phyloP scores from a whole-genome alignment of 345 rosid species.

The Combretum micranthum region DNA sequence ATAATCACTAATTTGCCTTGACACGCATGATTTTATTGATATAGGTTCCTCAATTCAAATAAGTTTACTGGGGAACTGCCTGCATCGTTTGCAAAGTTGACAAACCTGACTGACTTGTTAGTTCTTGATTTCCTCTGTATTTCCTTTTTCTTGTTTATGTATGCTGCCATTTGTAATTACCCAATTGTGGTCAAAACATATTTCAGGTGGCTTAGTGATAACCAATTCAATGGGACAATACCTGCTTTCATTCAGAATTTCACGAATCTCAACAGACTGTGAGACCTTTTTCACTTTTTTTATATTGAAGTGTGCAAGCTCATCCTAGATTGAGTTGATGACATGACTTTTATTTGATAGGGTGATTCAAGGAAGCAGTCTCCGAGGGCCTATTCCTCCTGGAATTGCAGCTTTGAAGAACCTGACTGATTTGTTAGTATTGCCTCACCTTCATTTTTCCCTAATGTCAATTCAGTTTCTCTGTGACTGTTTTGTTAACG shows the following conservation, averaged over 20 bases:
- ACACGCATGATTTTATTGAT: neutral
- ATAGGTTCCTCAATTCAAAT: constrained; percentile 13
- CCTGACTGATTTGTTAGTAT: constrained; percentile 2
- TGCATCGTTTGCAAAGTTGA: constrained; percentile 1
- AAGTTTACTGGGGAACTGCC: constrained; percentile 12
- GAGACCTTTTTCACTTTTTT: neutral
- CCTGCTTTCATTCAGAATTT: constrained; percentile 8
- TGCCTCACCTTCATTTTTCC: neutral
- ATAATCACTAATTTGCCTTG: neutral
- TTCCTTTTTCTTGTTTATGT: no score
- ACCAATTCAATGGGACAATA: constrained; percentile 9
- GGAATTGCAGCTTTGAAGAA: neutral
- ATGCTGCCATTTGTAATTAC: no score
- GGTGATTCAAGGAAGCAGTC: constrained; percentile 9
- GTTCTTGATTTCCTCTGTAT: neutral
- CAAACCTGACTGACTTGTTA: neutral
- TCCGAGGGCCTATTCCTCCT: constrained; percentile 13
- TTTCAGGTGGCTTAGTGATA: constrained; percentile 9
- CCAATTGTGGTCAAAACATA: no score
- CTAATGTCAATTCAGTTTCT: neutral
- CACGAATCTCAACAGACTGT: constrained; percentile 1
- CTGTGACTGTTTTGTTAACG: no score
- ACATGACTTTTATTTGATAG: neutral
- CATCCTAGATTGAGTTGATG: neutral
- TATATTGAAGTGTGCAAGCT: neutral